Evolutionary conservation across 1,284 basidiomycete genomes (phyloP).

Genomic region (Pascua sp.): DNA sequence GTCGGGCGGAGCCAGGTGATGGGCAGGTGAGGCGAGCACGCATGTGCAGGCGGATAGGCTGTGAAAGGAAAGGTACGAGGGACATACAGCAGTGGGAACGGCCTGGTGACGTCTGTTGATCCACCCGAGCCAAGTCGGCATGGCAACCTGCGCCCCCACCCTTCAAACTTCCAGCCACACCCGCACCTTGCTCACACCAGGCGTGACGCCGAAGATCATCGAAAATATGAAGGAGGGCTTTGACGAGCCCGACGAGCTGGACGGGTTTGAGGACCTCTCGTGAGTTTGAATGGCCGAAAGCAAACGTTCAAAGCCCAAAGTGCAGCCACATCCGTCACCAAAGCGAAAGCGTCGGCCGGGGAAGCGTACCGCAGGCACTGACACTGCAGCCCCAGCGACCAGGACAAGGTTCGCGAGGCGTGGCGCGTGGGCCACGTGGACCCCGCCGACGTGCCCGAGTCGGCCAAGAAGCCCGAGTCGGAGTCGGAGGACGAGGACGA

Average conservation of each 20-base stretch:
- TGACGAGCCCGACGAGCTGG: constrained; percentile 56
- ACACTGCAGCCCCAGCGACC: constrained; percentile 53
- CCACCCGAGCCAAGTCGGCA: neutral
- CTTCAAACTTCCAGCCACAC: no score
- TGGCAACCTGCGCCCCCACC: neutral
- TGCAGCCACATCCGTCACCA: no score
- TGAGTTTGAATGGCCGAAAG: constrained; percentile 4
- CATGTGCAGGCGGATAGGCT: no score
- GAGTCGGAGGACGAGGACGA: constrained; percentile 21
- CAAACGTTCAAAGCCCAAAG: constrained; percentile 23
- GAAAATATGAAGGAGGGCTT: constrained; percentile 67
- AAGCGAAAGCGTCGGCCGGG: no score
- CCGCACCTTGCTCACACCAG: constrained; percentile 71
- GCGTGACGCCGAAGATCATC: constrained; percentile 66
- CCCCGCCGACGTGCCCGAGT: constrained; percentile 70
- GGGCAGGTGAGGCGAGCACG: no score
- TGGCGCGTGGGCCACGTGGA: constrained; percentile 71
- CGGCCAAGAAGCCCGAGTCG: constrained; percentile 52
- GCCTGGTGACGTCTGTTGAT: neutral
- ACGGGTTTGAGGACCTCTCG: constrained; percentile 49
- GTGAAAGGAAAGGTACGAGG: neutral
- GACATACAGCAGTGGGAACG: neutral
- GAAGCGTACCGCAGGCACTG: neutral
- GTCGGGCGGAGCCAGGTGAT: no score
- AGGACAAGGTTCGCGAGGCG: constrained; percentile 55